Percentiles rank a stretch among this genome's conserved stretches.
These are phyloP conservation scores for Malassezia dermatis DNA, from an alignment of 1,284 basidiomycete species.

Conservation along the genomic window DNA sequence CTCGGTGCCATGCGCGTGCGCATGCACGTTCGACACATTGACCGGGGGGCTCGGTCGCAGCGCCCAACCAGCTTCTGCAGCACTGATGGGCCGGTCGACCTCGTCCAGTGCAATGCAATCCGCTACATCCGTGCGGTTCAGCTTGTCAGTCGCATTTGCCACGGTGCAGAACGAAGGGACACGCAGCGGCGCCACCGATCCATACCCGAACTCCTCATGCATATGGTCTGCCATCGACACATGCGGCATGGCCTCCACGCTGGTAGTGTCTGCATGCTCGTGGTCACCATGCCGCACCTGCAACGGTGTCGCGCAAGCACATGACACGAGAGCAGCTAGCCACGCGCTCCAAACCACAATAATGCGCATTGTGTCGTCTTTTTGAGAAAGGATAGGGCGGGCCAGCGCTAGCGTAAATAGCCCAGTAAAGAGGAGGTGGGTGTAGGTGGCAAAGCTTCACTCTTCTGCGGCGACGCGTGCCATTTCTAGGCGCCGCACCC, in stretches of 20 bases:
- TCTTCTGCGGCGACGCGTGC: background rate
- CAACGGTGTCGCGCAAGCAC: background rate
- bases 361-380: background rate
- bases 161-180: conserved; percentile 9
- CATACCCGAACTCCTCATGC: background rate
- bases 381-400: background rate
- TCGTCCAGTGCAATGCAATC: conserved; percentile 13
- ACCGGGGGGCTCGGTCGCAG: conserved; percentile 5
- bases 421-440: background rate
- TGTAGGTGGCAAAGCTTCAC: background rate
- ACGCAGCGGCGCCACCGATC: background rate
- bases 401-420: background rate
- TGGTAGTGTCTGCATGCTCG: background rate
- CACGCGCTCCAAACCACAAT: background rate
- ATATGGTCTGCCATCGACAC: background rate
- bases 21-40: conserved; percentile 1
- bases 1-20: conserved; percentile 1
- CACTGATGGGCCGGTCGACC: conserved; percentile 2
- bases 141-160: background rate
- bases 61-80: background rate
- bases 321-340: background rate
- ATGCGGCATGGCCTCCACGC: background rate
- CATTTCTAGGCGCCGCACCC: background rate
- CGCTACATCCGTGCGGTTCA: background rate
- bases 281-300: background rate